Conservation (phyloP, 345 rosid genomes). For the Aurinia saxatilis region DNA sequence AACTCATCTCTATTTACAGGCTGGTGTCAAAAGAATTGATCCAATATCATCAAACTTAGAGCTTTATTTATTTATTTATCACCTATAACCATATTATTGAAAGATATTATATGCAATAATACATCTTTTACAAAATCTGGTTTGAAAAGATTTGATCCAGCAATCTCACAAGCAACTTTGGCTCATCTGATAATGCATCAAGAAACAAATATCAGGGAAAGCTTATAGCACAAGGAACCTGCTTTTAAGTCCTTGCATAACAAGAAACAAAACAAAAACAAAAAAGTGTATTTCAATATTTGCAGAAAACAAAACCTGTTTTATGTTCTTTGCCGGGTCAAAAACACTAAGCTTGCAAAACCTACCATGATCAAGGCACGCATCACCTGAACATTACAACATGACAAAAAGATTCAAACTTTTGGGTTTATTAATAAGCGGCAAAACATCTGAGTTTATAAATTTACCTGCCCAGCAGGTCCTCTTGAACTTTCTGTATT, state of each 20-base stretch:
- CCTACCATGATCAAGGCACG: constrained; percentile 27
- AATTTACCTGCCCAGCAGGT: constrained; percentile 22
- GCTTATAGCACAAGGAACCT: constrained; percentile 7
- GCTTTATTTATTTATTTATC: neutral
- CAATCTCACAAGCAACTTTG: constrained; percentile 7
- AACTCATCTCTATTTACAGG: too few species aligned
- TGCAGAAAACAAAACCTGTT: constrained; percentile 19
- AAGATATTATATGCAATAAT: neutral
- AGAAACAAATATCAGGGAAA: neutral
- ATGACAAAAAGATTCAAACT: neutral
- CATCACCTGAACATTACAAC: constrained; percentile 22
- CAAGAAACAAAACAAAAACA: constrained; percentile 4
- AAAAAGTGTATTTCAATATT: neutral
- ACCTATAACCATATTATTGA: neutral
- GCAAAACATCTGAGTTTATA: neutral
- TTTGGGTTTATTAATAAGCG: neutral
- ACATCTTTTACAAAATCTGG: neutral
- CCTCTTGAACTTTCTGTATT: constrained; percentile 16
- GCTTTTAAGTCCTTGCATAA: neutral
- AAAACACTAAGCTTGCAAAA: constrained; percentile 28
- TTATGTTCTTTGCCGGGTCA: constrained; percentile 21
- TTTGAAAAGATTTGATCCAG: constrained; percentile 2
- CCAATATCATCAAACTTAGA: too few species aligned
- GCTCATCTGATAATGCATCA: constrained; percentile 2
- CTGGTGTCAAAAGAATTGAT: neutral